Evolutionary conservation across 371 early-diverging fungal genomes (phyloP).

Genomic region (Haplosporangium sp.): DNA sequence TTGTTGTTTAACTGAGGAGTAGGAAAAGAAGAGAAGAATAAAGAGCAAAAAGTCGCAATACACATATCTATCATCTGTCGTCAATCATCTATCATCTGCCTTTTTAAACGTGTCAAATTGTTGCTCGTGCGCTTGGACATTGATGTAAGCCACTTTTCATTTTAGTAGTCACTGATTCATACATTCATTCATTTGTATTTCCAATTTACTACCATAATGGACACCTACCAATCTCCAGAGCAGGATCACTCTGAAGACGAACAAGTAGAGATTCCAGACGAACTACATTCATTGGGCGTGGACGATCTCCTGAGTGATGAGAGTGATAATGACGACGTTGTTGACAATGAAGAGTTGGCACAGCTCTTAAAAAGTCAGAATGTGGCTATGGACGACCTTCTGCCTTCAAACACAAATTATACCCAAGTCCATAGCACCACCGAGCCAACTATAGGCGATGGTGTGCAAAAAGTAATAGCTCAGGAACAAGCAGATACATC

Average conservation of each 20-base stretch:
- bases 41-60: too few species aligned
- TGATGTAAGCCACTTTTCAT: too few species aligned
- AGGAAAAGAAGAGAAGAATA: not conserved
- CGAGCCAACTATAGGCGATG: too few species aligned
- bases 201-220: not conserved
- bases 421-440: not conserved
- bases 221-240: not conserved
- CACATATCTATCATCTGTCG: too few species aligned
- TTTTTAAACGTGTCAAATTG: too few species aligned
- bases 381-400: slow-evolving; percentile 4
- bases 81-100: too few species aligned
- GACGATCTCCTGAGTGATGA: slow-evolving; percentile 37
- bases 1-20: not conserved
- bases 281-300: slow-evolving; percentile 10
- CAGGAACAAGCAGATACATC: too few species aligned
- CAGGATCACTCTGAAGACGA: not conserved
- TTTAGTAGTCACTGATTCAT: too few species aligned
- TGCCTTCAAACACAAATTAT: not conserved
- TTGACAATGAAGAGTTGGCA: slow-evolving; percentile 26
- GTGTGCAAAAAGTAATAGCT: too few species aligned
- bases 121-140: too few species aligned
- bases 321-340: slow-evolving; percentile 35
- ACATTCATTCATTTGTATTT: not conserved
- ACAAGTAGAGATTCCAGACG: not conserved
- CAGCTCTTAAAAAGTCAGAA: slow-evolving; percentile 17